These are phyloP conservation scores for Mycosphaerella arachidis DNA, from an alignment of 2,329 filamentous ascomycete genomes.

Conservation along the genomic window DNA sequence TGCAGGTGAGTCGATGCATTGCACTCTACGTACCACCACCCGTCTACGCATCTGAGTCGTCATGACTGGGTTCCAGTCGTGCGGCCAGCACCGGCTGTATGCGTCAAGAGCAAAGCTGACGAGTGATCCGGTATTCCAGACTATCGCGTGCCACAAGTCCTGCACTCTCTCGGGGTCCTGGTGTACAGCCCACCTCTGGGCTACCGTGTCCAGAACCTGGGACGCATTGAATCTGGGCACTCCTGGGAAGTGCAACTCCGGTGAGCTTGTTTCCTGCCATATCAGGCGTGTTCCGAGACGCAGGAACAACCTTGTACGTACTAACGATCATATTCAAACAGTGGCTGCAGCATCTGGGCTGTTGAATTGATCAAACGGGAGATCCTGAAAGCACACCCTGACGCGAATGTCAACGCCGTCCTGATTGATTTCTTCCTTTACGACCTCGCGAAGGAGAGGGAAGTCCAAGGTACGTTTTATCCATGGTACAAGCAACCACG, in stretches of 20 bases:
- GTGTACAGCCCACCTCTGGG: slow-evolving; percentile 79
- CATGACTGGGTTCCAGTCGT: no score
- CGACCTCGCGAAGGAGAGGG: slow-evolving; percentile 84
- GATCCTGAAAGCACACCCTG: slow-evolving; percentile 69
- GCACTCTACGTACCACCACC: no score
- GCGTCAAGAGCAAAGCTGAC: slow-evolving; percentile 9
- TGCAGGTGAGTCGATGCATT: slow-evolving; percentile 50
- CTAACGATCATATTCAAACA: slow-evolving; percentile 10
- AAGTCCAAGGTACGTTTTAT: slow-evolving; percentile 44
- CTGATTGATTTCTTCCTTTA: slow-evolving; percentile 97
- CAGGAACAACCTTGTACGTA: neutral
- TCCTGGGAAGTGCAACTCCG: slow-evolving; percentile 82
- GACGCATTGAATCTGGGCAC: slow-evolving; percentile 65
- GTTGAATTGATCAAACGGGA: slow-evolving; percentile 83
- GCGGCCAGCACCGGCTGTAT: neutral
- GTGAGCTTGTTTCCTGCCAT: slow-evolving; percentile 9
- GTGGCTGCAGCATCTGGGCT: slow-evolving; percentile 90
- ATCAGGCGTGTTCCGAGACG: neutral
- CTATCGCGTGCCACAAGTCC: slow-evolving; percentile 91
- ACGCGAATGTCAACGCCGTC: slow-evolving; percentile 72
- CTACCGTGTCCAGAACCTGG: slow-evolving; percentile 60
- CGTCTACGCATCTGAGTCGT: no score
- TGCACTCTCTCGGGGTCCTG: slow-evolving; percentile 76
- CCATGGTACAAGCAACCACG: neutral
- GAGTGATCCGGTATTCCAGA: slow-evolving; percentile 46